Evolutionary conservation across 257 asterid genomes (phyloP).

Genomic region (Anisodus tanguticus): DNA sequence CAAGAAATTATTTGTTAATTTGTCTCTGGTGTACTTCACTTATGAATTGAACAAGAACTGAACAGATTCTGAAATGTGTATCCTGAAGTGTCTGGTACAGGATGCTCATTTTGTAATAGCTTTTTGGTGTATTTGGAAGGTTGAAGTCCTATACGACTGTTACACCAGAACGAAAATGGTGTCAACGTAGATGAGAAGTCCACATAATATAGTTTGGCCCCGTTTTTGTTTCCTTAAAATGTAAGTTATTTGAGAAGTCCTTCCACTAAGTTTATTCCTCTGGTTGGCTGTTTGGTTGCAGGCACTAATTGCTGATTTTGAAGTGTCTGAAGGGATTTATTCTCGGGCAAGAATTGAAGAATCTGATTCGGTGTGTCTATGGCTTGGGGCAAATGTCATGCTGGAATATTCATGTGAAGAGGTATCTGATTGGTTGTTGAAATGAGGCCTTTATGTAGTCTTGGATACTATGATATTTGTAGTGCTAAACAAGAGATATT

Average conservation of each 20-base stretch:
- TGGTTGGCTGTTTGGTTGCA: constrained; percentile 40
- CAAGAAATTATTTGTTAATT: not conserved
- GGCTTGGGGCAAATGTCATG: constrained; percentile 99
- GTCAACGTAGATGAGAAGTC: not conserved
- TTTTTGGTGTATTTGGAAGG: constrained; percentile 22
- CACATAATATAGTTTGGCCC: constrained; percentile 2
- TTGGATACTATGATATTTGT: not conserved
- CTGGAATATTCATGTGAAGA: constrained; percentile 88
- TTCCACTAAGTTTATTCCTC: not conserved
- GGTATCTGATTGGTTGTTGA: constrained; percentile 45
- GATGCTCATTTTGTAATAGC: not conserved
- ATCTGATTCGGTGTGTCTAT: constrained; percentile 83
- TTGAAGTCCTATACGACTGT: constrained; percentile 1
- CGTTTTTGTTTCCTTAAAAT: constrained; percentile 3
- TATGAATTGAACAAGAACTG: constrained; percentile 9
- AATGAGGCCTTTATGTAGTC: not conserved
- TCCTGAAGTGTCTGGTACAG: not conserved
- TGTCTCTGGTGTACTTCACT: constrained; percentile 1
- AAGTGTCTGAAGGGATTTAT: constrained; percentile 94
- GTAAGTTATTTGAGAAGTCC: constrained; percentile 4
- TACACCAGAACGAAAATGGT: constrained; percentile 9
- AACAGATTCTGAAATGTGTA: not conserved
- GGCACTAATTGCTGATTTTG: constrained; percentile 88
- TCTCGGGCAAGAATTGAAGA: constrained; percentile 82
- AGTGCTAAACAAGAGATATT: constrained; percentile 22